Evolutionary conservation across 192 early-diverging fungal genomes (phyloP), one percentile per base, ranked within the genome.

Genomic region (Diversispora eburnea): DNA sequence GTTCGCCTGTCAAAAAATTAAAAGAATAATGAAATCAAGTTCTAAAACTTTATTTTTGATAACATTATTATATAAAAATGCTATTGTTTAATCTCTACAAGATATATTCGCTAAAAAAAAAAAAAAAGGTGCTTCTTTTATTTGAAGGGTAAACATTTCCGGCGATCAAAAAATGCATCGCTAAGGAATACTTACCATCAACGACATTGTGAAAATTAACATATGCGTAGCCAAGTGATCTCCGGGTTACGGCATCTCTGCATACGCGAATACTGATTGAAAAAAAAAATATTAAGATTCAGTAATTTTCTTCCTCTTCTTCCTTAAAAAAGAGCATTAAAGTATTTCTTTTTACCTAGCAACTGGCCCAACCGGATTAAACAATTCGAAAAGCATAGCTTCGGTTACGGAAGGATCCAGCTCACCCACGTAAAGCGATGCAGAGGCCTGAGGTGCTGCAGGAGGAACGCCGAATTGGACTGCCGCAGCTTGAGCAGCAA

Each of bases 301-400:
- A 54, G 25, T 33, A 33, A 33, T 33, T 33, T 33, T 33, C 25
- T 33, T 54, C 4, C 51, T n/a, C n/a, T n/a, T 15, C 10, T 9
- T 54, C 4, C 51, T 17, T 13, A 54, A 54, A 54, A 10, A 54
- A 54, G 4, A 52, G 17, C 17, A 52, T 17, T 52, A 52, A 17
- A 52, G 10, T 0, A 33, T 33, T 33, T 54, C 0, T 54, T 54
- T 17, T 4, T 17, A 54, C 51, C 51, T 54, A 63, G 95, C 92
- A 78, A 99, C 96, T 43, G 95, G 93, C 52, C 95, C 95, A 73
- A 95, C 80, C 81, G 91, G 88, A 86, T 93, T 95, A 87, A 99
- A 99, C 82, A 97, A 90, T 80, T 99, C 97, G 73, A 94, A 99
- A 62, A 99, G 85, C 85, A 94, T 91, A 55, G 97, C 95, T 85